phyloP scores from a whole-genome alignment of 2,329 filamentous ascomycete genomes.

The Colletotrichum eleusines region DNA sequence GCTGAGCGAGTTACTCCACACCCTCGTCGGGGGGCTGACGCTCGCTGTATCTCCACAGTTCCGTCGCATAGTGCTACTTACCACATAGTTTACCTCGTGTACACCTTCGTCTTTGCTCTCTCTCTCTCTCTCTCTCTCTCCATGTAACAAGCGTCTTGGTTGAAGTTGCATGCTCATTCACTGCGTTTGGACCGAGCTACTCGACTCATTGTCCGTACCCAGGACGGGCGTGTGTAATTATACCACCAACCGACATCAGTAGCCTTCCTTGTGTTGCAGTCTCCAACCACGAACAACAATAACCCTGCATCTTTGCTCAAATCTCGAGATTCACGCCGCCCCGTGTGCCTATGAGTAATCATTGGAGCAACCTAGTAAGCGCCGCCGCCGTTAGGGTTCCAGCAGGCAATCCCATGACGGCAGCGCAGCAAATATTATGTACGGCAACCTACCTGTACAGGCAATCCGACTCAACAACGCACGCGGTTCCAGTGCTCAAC shows the following conservation, averaged over 20 bases:
- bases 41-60: slow-evolving; percentile 9
- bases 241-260: neutral
- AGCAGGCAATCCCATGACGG: slow-evolving; percentile 32
- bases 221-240: neutral
- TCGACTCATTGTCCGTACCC: neutral
- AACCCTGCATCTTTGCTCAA: neutral
- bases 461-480: slow-evolving; percentile 19
- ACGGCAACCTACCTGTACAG: slow-evolving; percentile 12
- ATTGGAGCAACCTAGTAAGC: slow-evolving; percentile 12
- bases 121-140: neutral
- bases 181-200: neutral
- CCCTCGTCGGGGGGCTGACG: slow-evolving; percentile 33
- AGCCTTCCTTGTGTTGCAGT: neutral
- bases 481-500: slow-evolving; percentile 17
- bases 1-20: slow-evolving; percentile 26
- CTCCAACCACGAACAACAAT: neutral
- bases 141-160: neutral
- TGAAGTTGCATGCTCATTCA: neutral
- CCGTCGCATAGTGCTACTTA: neutral
- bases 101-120: neutral
- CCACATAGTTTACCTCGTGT: neutral
- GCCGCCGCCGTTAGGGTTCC: slow-evolving; percentile 9
- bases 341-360: slow-evolving; percentile 15
- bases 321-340: slow-evolving; percentile 18
- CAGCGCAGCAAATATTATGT: neutral